These are phyloP conservation scores for Xylaria sp. DNA, from an alignment of 2,329 filamentous ascomycete genomes.

Conservation along the genomic window DNA sequence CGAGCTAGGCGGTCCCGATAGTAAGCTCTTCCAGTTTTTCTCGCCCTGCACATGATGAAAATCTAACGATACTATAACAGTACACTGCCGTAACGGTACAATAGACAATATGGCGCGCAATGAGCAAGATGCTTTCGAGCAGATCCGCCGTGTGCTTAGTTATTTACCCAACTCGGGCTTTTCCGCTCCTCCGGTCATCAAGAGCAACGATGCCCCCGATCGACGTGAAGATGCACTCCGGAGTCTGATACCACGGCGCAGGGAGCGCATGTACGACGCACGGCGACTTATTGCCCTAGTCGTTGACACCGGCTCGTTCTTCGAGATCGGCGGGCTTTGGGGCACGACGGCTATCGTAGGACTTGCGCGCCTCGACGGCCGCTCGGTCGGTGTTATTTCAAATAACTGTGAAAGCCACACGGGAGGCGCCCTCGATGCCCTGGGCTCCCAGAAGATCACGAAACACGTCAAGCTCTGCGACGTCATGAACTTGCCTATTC, in stretches of 20 bases:
- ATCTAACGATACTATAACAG: constrained; percentile 17
- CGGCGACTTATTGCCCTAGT: constrained; percentile 28
- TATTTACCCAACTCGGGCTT: constrained; percentile 37
- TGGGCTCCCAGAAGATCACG: constrained; percentile 35
- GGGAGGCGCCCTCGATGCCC: constrained; percentile 36
- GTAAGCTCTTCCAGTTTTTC: constrained; percentile 12
- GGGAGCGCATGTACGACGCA: constrained; percentile 37
- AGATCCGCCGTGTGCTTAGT: constrained; percentile 32
- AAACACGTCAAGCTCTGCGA: constrained; percentile 38
- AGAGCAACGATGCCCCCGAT: constrained; percentile 25
- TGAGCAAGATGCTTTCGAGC: constrained; percentile 34
- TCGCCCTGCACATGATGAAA: neutral
- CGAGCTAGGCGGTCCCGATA: constrained; percentile 34
- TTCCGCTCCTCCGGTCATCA: constrained; percentile 32
- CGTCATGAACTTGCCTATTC: constrained; percentile 35
- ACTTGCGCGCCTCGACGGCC: constrained; percentile 32
- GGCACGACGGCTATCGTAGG: constrained; percentile 37
- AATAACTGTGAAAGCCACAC: constrained; percentile 38
- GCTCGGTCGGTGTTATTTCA: constrained; percentile 30
- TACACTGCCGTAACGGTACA: constrained; percentile 37
- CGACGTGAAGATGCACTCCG: constrained; percentile 33
- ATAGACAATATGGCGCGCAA: constrained; percentile 36
- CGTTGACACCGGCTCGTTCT: constrained; percentile 33
- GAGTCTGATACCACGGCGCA: constrained; percentile 34
- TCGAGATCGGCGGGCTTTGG: constrained; percentile 38